phyloP scores from a whole-genome alignment of 73 alveolate species.

The Tetrahymena malaccensis region DNA sequence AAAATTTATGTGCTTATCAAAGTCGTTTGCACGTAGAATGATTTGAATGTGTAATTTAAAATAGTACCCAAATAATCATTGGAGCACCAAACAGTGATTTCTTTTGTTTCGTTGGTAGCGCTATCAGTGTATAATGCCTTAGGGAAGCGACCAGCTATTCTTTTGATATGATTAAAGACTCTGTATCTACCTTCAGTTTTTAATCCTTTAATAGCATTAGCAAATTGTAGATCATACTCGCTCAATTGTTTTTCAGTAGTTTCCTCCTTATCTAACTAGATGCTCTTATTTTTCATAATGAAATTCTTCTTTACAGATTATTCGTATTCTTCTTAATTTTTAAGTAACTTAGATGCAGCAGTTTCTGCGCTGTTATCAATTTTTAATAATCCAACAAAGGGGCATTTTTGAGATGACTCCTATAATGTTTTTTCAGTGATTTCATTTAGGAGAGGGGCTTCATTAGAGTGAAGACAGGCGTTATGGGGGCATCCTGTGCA shows the following conservation, averaged over 20 bases:
- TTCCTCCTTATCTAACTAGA: background rate
- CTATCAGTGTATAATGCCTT: conserved; percentile 41
- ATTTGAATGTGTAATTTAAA: background rate
- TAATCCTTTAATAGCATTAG: conserved; percentile 33
- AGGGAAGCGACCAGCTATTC: conserved; percentile 63
- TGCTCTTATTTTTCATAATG: background rate
- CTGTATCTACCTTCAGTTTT: conserved; percentile 69
- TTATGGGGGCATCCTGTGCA: background rate
- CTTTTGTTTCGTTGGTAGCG: background rate
- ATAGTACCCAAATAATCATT: conserved; percentile 61
- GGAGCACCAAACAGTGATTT: conserved; percentile 70
- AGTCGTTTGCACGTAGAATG: background rate
- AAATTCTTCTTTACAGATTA: background rate
- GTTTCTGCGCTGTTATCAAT: background rate
- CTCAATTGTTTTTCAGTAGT: background rate
- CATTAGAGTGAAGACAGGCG: background rate
- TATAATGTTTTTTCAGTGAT: background rate
- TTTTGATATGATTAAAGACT: conserved; percentile 45
- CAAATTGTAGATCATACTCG: conserved; percentile 27
- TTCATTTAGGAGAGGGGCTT: background rate
- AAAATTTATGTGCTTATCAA: too few species aligned
- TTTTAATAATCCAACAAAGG: background rate
- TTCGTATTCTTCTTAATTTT: background rate
- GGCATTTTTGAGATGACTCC: background rate
- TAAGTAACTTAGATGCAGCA: background rate